These are phyloP conservation scores for Pisolithus albus DNA, from an alignment of 768 basidiomycete species.

Conservation along the genomic window DNA sequence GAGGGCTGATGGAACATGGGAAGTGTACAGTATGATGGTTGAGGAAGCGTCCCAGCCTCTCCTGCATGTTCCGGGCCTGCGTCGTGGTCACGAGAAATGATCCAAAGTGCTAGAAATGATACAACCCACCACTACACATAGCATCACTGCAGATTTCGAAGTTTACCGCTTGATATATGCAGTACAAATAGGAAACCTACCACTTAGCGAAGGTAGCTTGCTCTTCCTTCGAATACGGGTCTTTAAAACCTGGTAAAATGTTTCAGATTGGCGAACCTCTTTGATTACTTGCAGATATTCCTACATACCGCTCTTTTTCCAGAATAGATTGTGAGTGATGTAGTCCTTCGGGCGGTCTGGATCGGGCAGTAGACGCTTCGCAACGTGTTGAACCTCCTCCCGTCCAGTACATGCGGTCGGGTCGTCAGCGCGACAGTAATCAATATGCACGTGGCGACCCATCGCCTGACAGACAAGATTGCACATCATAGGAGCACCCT, in stretches of 20 bases:
- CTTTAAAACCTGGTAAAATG: slow-evolving; percentile 40
- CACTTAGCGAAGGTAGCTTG: slow-evolving; percentile 43
- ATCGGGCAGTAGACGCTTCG: slow-evolving; percentile 32
- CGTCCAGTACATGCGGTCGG: slow-evolving; percentile 29
- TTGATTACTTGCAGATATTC: not conserved
- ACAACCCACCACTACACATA: slow-evolving; percentile 37
- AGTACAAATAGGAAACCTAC: slow-evolving; percentile 24
- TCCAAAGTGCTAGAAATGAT: not conserved
- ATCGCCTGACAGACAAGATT: slow-evolving; percentile 42
- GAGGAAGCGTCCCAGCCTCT: slow-evolving; percentile 26
- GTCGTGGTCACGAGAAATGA: not conserved
- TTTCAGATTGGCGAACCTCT: not conserved
- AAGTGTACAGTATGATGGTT: slow-evolving; percentile 45
- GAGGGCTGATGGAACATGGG: slow-evolving; percentile 41
- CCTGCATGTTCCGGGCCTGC: slow-evolving; percentile 42
- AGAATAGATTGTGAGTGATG: slow-evolving; percentile 43
- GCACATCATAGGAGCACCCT: slow-evolving; percentile 54
- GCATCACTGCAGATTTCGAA: slow-evolving; percentile 28
- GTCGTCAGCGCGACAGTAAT: slow-evolving; percentile 39
- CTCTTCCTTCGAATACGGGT: slow-evolving; percentile 49
- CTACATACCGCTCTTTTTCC: slow-evolving; percentile 42
- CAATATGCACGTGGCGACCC: slow-evolving; percentile 48
- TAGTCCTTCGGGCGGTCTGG: slow-evolving; percentile 43
- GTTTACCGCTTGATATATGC: not conserved
- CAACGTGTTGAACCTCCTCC: slow-evolving; percentile 38